Evolutionary conservation across 805 yeast genomes (phyloP), one percentile per base, ranked within the genome.

Genomic region (Metschnikowia kunwiensis): DNA sequence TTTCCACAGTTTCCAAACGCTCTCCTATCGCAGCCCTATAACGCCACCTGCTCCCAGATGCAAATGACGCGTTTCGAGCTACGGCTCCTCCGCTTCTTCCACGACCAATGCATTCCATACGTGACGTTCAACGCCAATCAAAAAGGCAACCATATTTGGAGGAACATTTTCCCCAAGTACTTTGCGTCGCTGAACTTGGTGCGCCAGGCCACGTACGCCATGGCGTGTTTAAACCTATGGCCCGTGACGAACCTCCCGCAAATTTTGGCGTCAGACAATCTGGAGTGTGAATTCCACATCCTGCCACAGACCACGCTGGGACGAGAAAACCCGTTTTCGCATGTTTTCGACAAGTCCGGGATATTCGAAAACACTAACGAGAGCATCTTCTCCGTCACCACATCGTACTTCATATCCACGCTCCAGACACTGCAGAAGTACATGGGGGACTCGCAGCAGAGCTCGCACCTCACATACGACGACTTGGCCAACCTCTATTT

Each of bases 71-170:
- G 32, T 7, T 55, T 55, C 30, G 63, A 58, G 31, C 38, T 48
- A 9, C 51, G 60, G 13, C 54, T 58, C 9, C 34, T 57, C 29
- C 40, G 53, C 9, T 61, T 58, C 35, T 63, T 63, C 48, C 47
- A 60, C 25, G 40, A 38, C 31, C 47, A 50, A 27, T 61, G 68
- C 36, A 40, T 60, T 5, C 49, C 54, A 5, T 32, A 55, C 9
- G 55, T 62, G 36, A 48, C 62, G 5, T 55, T 43, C 40, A 55
- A 53, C 7, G 49, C 49, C 23, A 50, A 54, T 34, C 31, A 38
- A 15, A 40, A 27, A 6, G 48, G 54, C 11, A 53, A 57, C 18
- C 31, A 36, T 8, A 46, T 53, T 5, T 63, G 66, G 67, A 44
- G 46, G 11, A 28, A 32, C 8, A 37, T 46, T n/a, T 57, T 58